These are phyloP conservation scores for Fusarium nematophilum DNA, from an alignment of 2,329 filamentous ascomycete genomes.

Conservation along the genomic window DNA sequence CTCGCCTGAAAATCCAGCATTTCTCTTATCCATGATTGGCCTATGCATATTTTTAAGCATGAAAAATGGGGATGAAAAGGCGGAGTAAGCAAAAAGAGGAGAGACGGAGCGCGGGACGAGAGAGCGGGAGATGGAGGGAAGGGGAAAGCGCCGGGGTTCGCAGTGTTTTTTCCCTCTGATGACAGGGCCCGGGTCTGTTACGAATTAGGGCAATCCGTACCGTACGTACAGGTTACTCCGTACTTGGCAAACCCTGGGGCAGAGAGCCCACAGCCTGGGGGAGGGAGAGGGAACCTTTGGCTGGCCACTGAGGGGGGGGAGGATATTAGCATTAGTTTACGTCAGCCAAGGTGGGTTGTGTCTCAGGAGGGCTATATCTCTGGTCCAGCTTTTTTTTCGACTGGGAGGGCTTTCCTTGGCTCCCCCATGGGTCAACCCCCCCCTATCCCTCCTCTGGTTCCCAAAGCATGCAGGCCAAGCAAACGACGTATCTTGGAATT, in stretches of 20 bases:
- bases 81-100: no score
- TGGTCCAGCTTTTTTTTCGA: slow-evolving; percentile 1
- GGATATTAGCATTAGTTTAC: neutral
- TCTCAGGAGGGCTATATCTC: neutral
- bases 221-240: no score
- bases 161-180: no score
- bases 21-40: neutral
- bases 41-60: slow-evolving; percentile 21
- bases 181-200: no score
- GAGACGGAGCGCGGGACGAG: no score
- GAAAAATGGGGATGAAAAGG: slow-evolving; percentile 20
- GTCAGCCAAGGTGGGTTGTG: slow-evolving; percentile 3
- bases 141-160: neutral
- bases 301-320: neutral
- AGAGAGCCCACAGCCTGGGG: neutral
- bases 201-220: no score
- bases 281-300: no score
- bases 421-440: neutral
- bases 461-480: slow-evolving; percentile 19
- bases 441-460: neutral
- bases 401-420: neutral
- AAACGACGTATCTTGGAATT: neutral
- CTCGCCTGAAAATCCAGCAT: neutral
- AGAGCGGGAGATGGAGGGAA: neutral
- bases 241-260: no score